These are phyloP conservation scores for Arthrocladium fulminans DNA, from an alignment of 2,329 filamentous ascomycete genomes.

Conservation along the genomic window DNA sequence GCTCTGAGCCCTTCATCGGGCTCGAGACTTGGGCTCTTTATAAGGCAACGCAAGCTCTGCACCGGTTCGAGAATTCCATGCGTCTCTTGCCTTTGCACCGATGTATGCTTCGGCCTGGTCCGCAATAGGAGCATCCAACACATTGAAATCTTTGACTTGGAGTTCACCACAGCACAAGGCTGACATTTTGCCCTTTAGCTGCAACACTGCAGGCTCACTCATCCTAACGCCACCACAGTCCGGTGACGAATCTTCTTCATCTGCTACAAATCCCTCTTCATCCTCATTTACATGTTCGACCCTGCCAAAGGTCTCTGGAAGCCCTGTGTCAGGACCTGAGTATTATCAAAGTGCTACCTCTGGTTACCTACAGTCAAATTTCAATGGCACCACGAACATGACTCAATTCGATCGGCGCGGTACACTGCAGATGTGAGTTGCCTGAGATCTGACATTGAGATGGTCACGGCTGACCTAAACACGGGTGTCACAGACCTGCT, in stretches of 20 bases:
- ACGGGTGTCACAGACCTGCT: slow-evolving; percentile 1
- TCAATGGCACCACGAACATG: slow-evolving; percentile 5
- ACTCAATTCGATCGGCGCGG: not conserved
- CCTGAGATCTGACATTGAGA: not conserved
- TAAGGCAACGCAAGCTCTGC: not conserved
- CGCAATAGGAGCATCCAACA: not conserved
- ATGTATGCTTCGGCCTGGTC: not conserved
- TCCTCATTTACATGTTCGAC: slow-evolving; percentile 40
- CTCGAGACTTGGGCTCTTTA: not conserved
- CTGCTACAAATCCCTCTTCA: slow-evolving; percentile 43
- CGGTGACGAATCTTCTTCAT: slow-evolving; percentile 44
- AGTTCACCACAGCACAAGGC: not conserved
- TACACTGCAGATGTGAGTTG: slow-evolving; percentile 3
- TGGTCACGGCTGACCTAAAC: not conserved
- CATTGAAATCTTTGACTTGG: not conserved
- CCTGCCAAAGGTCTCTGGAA: slow-evolving; percentile 29
- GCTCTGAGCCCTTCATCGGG: not conserved
- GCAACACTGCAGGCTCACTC: slow-evolving; percentile 28
- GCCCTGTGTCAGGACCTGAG: slow-evolving; percentile 6
- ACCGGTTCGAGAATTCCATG: not conserved
- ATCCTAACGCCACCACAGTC: slow-evolving; percentile 45
- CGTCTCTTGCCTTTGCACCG: not conserved
- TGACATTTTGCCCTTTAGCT: slow-evolving; percentile 4
- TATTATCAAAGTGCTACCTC: slow-evolving; percentile 1
- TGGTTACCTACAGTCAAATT: not conserved